Base-by-base conservation (phyloP, 106 monocot species). In the Xerophyta viscosa region DNA sequence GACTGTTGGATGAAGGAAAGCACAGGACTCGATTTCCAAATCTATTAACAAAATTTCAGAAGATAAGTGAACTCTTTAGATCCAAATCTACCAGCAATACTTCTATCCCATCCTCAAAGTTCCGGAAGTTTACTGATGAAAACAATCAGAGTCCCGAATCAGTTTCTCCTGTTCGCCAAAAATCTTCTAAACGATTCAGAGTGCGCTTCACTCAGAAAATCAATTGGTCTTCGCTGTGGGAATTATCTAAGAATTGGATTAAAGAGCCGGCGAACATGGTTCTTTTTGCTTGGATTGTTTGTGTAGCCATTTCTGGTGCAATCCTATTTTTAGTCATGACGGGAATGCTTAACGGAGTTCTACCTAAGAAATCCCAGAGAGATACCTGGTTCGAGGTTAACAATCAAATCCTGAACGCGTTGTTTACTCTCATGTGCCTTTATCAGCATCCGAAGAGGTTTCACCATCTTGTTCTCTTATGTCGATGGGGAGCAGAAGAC, bases 241-340 rank as follows among this genome's bases (percentile, higher is more conserved):
- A 41, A 10, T 27, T 76, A 41, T 56, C 58, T 29, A 76, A 76
- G 19, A 39, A 39, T 22, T 76, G 76, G 76, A 70, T 76, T 21
- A 70, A 48, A 56, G 22, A 76, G 23, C 76, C 76, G 23, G 55
- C 70, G 58, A 76, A 76, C 26, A 76, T 76, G 54, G 76, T 60
- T 20, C 70, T 76, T 30, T 56, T 70, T 30, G 50, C 41, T 41
- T 76, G 76, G 76, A 65, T 76, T 2, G 17, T 41, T 21, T 59
- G 64, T 28, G 76, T 76, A 26, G 65, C 70, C 9, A 54, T 76
- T 4, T 70, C 69, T 33, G 76, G 76, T 30, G 76, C 70, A 25
- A 69, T 76, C 25, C 48, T 76, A n/a, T 76, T 76, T 41, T 59
- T 76, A 45, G 76, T 76, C 50, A 76, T 76, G 69, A 76, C 65